phyloP scores from a whole-genome alignment of 345 rosid species.

The Conringia planisiliqua region DNA sequence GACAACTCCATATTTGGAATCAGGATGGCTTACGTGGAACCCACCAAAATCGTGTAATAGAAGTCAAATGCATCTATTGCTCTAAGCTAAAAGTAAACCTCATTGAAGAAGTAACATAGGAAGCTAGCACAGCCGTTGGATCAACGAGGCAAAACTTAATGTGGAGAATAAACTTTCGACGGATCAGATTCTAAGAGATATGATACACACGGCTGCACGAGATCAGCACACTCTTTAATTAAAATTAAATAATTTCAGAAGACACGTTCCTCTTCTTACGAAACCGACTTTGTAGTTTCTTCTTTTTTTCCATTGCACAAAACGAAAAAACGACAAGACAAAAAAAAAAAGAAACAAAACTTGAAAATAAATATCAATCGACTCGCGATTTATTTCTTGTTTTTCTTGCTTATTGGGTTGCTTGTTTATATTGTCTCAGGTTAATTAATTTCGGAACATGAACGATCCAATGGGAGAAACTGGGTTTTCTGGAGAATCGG shows the following conservation, averaged over 20 bases:
- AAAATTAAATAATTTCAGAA: not conserved
- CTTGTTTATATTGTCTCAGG: not conserved
- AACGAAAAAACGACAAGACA: conserved; percentile 17
- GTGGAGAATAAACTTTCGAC: not conserved
- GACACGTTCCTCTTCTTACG: conserved; percentile 36
- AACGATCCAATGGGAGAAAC: conserved; percentile 25
- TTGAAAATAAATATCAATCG: not conserved
- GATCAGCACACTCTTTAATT: not conserved
- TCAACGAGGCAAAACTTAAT: not conserved
- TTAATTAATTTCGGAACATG: not conserved
- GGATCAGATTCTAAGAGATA: not conserved
- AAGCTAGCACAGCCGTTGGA: conserved; percentile 9
- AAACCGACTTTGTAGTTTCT: conserved; percentile 36
- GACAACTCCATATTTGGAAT: conserved; percentile 23
- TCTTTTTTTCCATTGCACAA: conserved; percentile 14
- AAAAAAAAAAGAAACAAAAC: not conserved
- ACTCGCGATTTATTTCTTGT: not conserved
- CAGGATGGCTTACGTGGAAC: conserved; percentile 31
- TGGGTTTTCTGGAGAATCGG: conserved; percentile 17
- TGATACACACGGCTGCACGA: not conserved
- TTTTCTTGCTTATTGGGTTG: not conserved
- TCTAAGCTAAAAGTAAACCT: conserved; percentile 28
- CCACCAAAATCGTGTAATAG: conserved; percentile 24
- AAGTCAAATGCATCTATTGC: conserved; percentile 28
- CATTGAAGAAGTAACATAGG: conserved; percentile 23